Percentiles rank a stretch among this genome's conserved stretches.
Evolutionary conservation across 2,329 filamentous ascomycete species (phyloP).

Genomic region (Fusarium chlamydosporum): DNA sequence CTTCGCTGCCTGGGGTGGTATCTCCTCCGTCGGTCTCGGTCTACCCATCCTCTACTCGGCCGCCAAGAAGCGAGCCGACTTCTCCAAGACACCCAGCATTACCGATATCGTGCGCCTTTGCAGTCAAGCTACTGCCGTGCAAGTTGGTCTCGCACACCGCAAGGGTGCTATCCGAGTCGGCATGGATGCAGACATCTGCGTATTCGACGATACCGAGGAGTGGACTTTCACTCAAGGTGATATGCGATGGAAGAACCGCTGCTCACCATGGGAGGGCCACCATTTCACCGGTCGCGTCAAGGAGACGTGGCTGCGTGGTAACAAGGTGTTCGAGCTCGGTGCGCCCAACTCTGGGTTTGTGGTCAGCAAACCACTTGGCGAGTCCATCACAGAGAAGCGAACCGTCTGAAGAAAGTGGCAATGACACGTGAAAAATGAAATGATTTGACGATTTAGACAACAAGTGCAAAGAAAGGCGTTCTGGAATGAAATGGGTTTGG

Average conservation of each 20-base stretch:
- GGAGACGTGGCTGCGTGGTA: conserved; percentile 88
- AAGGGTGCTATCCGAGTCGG: conserved; percentile 85
- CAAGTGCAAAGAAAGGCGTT: conserved; percentile 23
- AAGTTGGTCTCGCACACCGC: conserved; percentile 84
- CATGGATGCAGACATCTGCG: conserved; percentile 90
- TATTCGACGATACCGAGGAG: conserved; percentile 87
- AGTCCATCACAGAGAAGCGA: conserved; percentile 73
- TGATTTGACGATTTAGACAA: conserved; percentile 29
- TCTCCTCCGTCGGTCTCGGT: conserved; percentile 92
- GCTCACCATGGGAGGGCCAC: conserved; percentile 89
- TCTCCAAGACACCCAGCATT: conserved; percentile 65
- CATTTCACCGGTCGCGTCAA: conserved; percentile 81
- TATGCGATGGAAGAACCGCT: conserved; percentile 96
- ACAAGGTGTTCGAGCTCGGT: conserved; percentile 79
- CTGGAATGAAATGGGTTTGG: conserved; percentile 1
- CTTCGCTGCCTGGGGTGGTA: conserved; percentile 96
- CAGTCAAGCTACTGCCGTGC: conserved; percentile 85
- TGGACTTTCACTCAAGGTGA: conserved; percentile 82
- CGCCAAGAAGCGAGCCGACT: conserved; percentile 70
- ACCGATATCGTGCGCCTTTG: conserved; percentile 89
- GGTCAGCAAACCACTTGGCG: conserved; percentile 62
- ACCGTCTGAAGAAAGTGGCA: conserved; percentile 53
- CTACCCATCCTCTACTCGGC: conserved; percentile 91
- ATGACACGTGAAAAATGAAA: conserved; percentile 27
- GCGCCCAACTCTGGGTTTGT: conserved; percentile 66